phyloP scores from a whole-genome alignment of 163 green algal genomes.

The Volvox carteri region DNA sequence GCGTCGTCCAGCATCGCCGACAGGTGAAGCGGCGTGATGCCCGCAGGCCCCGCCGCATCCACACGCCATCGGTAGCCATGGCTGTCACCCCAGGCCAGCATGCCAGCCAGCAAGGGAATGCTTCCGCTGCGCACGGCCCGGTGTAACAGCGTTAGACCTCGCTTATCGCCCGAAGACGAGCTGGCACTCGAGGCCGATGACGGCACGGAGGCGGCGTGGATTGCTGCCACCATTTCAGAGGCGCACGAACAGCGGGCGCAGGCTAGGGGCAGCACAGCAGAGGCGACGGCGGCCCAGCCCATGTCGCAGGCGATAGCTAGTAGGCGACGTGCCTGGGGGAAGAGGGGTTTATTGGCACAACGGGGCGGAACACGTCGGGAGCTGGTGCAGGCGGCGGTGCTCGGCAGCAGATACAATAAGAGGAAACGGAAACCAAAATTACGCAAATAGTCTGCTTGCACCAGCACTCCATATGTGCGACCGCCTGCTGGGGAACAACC shows the following conservation, averaged over 20 bases:
- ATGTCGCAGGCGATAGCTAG: slow-evolving; percentile 72
- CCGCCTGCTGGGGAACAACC: too few relatives aligned
- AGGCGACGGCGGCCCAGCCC: slow-evolving; percentile 66
- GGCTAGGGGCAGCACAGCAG: slow-evolving; percentile 67
- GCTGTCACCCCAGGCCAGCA: slow-evolving; percentile 64
- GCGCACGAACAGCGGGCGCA: slow-evolving; percentile 59
- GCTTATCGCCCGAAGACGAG: background rate
- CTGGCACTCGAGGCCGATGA: background rate
- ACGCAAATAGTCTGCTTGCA: too few relatives aligned
- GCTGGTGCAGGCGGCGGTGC: too few relatives aligned
- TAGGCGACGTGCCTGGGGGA: slow-evolving; percentile 59
- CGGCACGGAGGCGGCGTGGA: slow-evolving; percentile 53
- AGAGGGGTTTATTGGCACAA: too few relatives aligned
- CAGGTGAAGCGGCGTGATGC: slow-evolving; percentile 84
- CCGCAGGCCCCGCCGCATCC: slow-evolving; percentile 62
- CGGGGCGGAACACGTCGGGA: too few relatives aligned
- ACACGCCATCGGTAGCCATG: slow-evolving; percentile 65
- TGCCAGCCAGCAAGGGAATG: slow-evolving; percentile 56
- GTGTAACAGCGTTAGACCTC: slow-evolving; percentile 55
- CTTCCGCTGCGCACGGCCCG: slow-evolving; percentile 57
- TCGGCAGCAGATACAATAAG: too few relatives aligned
- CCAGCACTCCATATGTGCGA: too few relatives aligned
- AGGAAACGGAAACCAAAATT: too few relatives aligned
- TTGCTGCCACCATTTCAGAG: slow-evolving; percentile 63
- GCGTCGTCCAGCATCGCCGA: slow-evolving; percentile 70